Evolutionary conservation across 1,139 yeast species (phyloP).

Genomic region (Geotrichum bryndzae): DNA sequence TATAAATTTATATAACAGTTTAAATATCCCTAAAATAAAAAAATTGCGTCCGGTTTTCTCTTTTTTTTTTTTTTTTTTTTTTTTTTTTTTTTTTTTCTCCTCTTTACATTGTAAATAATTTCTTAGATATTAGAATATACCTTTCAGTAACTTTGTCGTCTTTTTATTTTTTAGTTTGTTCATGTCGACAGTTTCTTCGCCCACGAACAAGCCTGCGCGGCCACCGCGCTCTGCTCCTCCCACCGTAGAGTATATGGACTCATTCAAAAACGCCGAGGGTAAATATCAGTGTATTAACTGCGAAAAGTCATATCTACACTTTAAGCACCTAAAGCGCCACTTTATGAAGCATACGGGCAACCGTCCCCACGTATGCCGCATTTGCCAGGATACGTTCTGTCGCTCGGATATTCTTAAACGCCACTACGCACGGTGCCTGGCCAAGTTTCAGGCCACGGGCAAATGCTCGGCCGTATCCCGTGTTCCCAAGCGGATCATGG

Average conservation of each 20-base stretch:
- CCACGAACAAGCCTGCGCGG: neutral
- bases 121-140: neutral
- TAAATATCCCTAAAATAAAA: neutral
- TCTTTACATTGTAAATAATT: neutral
- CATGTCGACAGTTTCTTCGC: neutral
- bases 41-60: neutral
- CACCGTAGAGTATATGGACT: slow-evolving; percentile 8
- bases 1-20: neutral
- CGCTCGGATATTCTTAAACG: slow-evolving; percentile 16
- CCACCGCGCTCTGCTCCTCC: neutral
- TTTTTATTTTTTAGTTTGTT: neutral
- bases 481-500: slow-evolving; percentile 20
- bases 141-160: neutral
- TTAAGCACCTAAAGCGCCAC: slow-evolving; percentile 18
- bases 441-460: slow-evolving; percentile 21
- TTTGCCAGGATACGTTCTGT: slow-evolving; percentile 17
- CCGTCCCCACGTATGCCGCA: slow-evolving; percentile 15
- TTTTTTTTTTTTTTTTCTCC: neutral
- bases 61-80: too few relatives aligned
- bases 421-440: slow-evolving; percentile 22
- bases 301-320: slow-evolving; percentile 15
- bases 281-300: slow-evolving; percentile 22
- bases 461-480: slow-evolving; percentile 19
- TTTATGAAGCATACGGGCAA: slow-evolving; percentile 18
- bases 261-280: slow-evolving; percentile 20